Evolutionary conservation across 768 basidiomycete genomes (phyloP).

Genomic region (Fibroporia radiculosa): DNA sequence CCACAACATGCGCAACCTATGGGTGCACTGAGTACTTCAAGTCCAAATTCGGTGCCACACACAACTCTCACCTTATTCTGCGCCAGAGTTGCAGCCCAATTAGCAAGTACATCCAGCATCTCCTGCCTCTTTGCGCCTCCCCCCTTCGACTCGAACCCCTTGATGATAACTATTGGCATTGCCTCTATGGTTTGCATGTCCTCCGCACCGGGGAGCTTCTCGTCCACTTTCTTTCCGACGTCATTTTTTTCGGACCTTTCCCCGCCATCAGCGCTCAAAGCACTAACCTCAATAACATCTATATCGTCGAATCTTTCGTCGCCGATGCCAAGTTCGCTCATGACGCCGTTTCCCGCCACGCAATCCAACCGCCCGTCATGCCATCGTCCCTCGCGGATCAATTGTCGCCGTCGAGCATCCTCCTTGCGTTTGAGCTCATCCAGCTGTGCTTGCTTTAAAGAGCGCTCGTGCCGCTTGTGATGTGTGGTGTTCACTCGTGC

Average conservation of each 20-base stretch:
- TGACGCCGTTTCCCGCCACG: constrained; percentile 79
- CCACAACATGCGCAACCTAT: constrained; percentile 88
- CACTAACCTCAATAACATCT: constrained; percentile 11
- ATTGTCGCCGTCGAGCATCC: constrained; percentile 31
- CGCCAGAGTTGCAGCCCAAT: constrained; percentile 78
- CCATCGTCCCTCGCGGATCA: constrained; percentile 60
- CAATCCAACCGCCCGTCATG: constrained; percentile 85
- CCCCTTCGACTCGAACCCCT: constrained; percentile 61
- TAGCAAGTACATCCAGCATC: constrained; percentile 63
- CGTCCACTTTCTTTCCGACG: constrained; percentile 18
- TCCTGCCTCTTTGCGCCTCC: constrained; percentile 54
- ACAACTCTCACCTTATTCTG: constrained; percentile 59
- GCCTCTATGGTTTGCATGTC: constrained; percentile 47
- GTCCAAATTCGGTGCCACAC: not conserved
- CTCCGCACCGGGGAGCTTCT: constrained; percentile 26
- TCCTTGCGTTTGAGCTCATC: constrained; percentile 30
- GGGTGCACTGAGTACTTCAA: not conserved
- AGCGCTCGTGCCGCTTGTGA: constrained; percentile 33
- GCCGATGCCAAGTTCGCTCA: constrained; percentile 80
- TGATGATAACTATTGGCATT: constrained; percentile 82
- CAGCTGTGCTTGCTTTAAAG: constrained; percentile 28
- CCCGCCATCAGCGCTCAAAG: not conserved
- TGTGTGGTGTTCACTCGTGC: constrained; percentile 51
- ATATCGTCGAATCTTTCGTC: constrained; percentile 47
- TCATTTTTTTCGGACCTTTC: constrained; percentile 4